Conservation (phyloP, 352 stramenopile genomes). For the Peronospora belbahrii region DNA sequence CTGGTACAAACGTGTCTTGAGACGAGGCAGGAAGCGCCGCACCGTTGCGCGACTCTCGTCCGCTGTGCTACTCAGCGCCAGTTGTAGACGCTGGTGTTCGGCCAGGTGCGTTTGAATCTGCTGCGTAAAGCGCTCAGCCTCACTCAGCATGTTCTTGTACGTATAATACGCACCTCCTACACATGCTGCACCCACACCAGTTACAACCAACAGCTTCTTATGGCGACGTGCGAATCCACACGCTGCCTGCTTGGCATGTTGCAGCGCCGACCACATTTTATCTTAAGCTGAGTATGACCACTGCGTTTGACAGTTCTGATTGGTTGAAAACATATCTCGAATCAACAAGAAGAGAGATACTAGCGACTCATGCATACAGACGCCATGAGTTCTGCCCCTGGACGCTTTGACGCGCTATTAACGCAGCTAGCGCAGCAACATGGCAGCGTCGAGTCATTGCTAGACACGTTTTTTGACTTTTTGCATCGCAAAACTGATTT, state of each 20-base stretch:
- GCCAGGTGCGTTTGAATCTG: slow-evolving; percentile 67
- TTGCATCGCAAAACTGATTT: slow-evolving; percentile 97
- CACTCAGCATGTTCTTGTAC: slow-evolving; percentile 52
- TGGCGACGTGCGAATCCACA: slow-evolving; percentile 63
- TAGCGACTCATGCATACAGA: no score
- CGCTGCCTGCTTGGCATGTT: slow-evolving; percentile 39
- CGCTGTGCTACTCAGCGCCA: slow-evolving; percentile 58
- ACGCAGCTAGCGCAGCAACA: slow-evolving; percentile 92
- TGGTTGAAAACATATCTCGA: slow-evolving; percentile 5
- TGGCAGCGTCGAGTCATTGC: slow-evolving; percentile 91
- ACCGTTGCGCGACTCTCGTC: slow-evolving; percentile 71
- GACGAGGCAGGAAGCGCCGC: slow-evolving; percentile 59
- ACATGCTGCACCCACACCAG: slow-evolving; percentile 41
- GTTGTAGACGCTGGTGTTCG: slow-evolving; percentile 67
- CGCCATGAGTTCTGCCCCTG: slow-evolving; percentile 25
- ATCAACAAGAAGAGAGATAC: no score
- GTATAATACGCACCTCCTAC: slow-evolving; percentile 56
- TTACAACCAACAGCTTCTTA: slow-evolving; percentile 50
- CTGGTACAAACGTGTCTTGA: slow-evolving; percentile 53
- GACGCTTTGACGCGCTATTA: slow-evolving; percentile 79
- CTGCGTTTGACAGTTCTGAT: not conserved
- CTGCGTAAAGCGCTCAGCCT: slow-evolving; percentile 61
- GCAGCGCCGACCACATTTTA: slow-evolving; percentile 64
- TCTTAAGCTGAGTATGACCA: not conserved
- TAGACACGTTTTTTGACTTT: slow-evolving; percentile 97